A percentile compares a stretch with the other conserved stretches of the same genome.
Evolutionary conservation across 176 grass and related monocot species (phyloP).

Genomic region (Calamus simplicifolius): DNA sequence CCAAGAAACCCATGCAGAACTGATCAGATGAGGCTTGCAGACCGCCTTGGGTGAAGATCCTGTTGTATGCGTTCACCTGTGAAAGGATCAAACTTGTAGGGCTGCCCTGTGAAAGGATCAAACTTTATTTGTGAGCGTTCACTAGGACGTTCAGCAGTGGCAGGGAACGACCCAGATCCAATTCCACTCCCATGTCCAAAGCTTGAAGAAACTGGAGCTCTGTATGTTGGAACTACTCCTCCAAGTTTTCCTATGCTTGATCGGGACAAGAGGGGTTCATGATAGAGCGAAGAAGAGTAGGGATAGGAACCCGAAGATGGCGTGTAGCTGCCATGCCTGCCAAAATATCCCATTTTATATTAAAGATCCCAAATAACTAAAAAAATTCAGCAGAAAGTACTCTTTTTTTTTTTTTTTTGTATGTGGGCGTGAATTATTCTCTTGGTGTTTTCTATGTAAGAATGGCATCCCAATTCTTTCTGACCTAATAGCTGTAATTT

Average conservation of each 20-base stretch:
- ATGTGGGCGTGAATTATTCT: no score
- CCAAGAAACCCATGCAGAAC: no score
- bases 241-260: conserved; percentile 24
- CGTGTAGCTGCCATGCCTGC: conserved; percentile 40
- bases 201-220: conserved; percentile 26
- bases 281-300: conserved; percentile 29
- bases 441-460: no score
- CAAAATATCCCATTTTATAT: conserved; percentile 7
- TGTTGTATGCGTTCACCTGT: conserved; percentile 53
- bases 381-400: no score
- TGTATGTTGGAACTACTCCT: conserved; percentile 26
- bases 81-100: conserved; percentile 83
- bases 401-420: no score
- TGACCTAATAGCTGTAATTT: no score
- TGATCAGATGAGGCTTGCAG: no score
- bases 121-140: conserved; percentile 44
- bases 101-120: conserved; percentile 76
- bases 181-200: conserved; percentile 18
- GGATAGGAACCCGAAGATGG: background rate
- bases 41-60: conserved; percentile 8
- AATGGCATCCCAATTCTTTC: no score
- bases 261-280: conserved; percentile 28
- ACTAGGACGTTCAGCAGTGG: conserved; percentile 30
- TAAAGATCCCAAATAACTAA: no score
- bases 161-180: conserved; percentile 17